Base-by-base conservation (phyloP, 2,329 filamentous ascomycete species). In the Cylindrodendrum hubeiense region DNA sequence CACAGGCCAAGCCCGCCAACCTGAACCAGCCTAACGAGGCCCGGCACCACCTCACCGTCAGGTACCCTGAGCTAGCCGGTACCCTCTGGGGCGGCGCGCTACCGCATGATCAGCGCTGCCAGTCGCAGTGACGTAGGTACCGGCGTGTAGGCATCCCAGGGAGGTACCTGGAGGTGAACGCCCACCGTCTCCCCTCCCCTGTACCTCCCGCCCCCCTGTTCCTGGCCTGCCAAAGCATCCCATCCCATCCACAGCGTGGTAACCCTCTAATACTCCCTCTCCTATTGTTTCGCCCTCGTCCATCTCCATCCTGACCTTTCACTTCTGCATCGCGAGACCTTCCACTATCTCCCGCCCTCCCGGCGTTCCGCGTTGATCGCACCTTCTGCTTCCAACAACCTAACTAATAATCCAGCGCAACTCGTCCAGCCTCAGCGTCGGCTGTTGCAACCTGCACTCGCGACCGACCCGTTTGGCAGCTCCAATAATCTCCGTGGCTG, bases 351-450 rank as follows among this genome's bases (percentile, higher is more conserved):
- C 59, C 49, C 67, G 66, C 57, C 66, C 63, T 67, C 61, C 60
- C 64, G 67, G 66, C 68, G 51, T 63, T 60, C 54, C 61, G 72
- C 72, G 72, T 74, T 74, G 72, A 74, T 73, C 70, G 72, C 72
- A 67, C 47, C 56, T 17, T 62, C 69, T 53, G 58, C 47, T 53
- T 60, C 33, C 50, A n/a, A n/a, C n/a, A n/a, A 30, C 59, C 37
- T 66, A 61, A 65, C 65, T 74, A 74, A 73, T 74, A 73, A 71
- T 73, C 61, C 44, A 68, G 60, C 65, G 41, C 46, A 41, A n/a
- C 44, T 47, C 52, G 57, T 60, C 59, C 64, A 67, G 21, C 19
- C 49, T 34, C 44, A 24, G 21, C 47, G 41, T 41, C 50, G 44
- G 56, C 49, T 43, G 17, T 9, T 47, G 19, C 41, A 43, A 41